Evolutionary conservation across 2,329 filamentous ascomycete genomes (phyloP), one percentile per base, ranked within the genome.

Genomic region (Xylaria sp.): DNA sequence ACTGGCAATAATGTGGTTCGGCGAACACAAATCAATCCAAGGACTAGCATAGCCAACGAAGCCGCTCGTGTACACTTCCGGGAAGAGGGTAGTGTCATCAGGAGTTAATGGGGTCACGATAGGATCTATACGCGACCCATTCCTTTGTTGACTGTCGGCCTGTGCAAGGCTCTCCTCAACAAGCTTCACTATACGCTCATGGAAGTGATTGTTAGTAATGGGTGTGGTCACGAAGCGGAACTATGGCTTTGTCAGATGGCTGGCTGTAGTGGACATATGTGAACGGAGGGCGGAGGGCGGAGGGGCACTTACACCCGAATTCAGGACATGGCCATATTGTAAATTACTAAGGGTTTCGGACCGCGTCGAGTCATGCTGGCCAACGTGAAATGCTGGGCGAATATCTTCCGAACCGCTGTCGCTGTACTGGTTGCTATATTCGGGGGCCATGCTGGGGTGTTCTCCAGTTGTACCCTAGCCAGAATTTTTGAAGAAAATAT

Each of bases 1-100:
- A 79, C 92, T 93, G 8, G 94, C 90, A 71, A 98, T 90, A 71
- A 95, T 81, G 7, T 94, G 92, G 79, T 98, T 92, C 1, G 90
- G 83, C 2, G 94, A 97, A 75, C 91, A 91, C 13, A 98, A 83
- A 78, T 98, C 94, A 73, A 97, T 95, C 95, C 95, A 98, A 6
- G 93, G 88, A 80, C 94, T 97, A n/a, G 90, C 89, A 67, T 92
- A 91, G 15, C 90, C 93, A 58, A 97, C 87, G 68, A 96, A 85
- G 62, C 94, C 92, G 72, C 90, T 89, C 70, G 94, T 89, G 71
- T 87, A 87, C 15, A 88, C 86, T 66, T 87, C 87, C 5, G 92
- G 92, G 58, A 89, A 89, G 64, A 96, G 83, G 23, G 87, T 89
- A 0, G 94, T 94, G 78, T 98, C 94, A 70, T 92, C 88, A 12